Percentiles rank a stretch among this genome's conserved stretches.
phyloP scores from a whole-genome alignment of 257 asterid species.

The Catharanthus roseus region DNA sequence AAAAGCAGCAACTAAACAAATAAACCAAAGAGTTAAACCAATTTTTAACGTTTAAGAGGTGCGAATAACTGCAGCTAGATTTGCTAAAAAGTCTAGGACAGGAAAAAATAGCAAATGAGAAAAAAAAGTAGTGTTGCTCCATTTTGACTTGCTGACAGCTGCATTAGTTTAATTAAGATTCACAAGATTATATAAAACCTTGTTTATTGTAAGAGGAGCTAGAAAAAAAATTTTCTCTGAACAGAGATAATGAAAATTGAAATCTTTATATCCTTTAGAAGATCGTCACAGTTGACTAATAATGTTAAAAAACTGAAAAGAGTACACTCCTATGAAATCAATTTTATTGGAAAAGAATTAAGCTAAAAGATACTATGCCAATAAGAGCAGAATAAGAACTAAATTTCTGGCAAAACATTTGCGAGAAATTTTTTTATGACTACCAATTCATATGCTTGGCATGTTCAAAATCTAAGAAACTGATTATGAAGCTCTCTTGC shows the following conservation, averaged over 20 bases:
- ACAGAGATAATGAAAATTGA: too few species aligned
- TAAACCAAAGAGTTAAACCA: too few species aligned
- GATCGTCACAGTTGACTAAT: neutral
- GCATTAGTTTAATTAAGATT: neutral
- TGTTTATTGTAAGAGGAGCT: neutral
- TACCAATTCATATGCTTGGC: too few species aligned
- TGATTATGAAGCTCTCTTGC: too few species aligned
- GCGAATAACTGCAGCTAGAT: neutral
- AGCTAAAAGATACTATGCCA: neutral
- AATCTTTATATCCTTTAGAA: neutral
- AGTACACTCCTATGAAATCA: neutral
- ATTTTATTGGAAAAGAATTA: neutral
- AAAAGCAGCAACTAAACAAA: too few species aligned
- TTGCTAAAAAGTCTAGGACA: neutral
- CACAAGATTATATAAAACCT: neutral
- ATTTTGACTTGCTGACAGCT: neutral
- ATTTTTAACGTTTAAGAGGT: neutral
- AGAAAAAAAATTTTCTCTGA: neutral
- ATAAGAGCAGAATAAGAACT: neutral
- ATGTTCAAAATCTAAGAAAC: too few species aligned
- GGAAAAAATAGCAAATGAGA: neutral
- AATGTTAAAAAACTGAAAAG: neutral
- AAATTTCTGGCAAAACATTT: neutral
- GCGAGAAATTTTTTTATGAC: too few species aligned
- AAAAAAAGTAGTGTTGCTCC: neutral